A percentile compares a stretch with the other conserved stretches of the same genome.
These are phyloP conservation scores for Annulohypoxylon truncatum DNA, from an alignment of 2,329 filamentous ascomycete genomes.

Conservation along the genomic window DNA sequence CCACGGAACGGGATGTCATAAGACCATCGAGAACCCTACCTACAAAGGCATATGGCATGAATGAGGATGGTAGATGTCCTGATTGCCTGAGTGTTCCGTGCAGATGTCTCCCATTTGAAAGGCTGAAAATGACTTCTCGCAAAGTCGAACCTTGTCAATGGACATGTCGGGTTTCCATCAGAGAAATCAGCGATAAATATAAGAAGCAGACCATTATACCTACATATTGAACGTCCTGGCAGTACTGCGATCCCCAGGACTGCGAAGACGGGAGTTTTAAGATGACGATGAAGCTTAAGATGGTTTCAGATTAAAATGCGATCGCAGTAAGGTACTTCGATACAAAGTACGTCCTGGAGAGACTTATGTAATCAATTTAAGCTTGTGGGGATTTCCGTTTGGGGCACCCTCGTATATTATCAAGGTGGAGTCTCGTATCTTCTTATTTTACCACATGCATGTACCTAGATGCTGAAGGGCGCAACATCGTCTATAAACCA, in stretches of 20 bases:
- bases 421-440: slow-evolving; percentile 14
- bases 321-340: not conserved
- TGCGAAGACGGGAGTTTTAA: slow-evolving; percentile 38
- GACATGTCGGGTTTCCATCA: not conserved
- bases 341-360: no score
- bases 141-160: not conserved
- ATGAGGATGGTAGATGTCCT: not conserved
- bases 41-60: slow-evolving; percentile 5
- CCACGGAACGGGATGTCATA: not conserved
- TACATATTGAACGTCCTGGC: not conserved
- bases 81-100: not conserved
- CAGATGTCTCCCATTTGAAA: not conserved
- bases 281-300: slow-evolving; percentile 44
- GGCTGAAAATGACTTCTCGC: not conserved
- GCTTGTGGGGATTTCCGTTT: not conserved
- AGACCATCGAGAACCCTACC: not conserved
- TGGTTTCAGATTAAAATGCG: slow-evolving; percentile 39
- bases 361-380: not conserved
- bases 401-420: not conserved
- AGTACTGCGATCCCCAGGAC: slow-evolving; percentile 6
- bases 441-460: not conserved
- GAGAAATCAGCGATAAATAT: not conserved
- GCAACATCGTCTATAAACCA: slow-evolving; percentile 9
- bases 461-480: slow-evolving; percentile 30
- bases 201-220: not conserved